Evolutionary conservation across 148 eudicot genomes (phyloP), one percentile per base, ranked within the genome.

Genomic region (Rheum nobile): DNA sequence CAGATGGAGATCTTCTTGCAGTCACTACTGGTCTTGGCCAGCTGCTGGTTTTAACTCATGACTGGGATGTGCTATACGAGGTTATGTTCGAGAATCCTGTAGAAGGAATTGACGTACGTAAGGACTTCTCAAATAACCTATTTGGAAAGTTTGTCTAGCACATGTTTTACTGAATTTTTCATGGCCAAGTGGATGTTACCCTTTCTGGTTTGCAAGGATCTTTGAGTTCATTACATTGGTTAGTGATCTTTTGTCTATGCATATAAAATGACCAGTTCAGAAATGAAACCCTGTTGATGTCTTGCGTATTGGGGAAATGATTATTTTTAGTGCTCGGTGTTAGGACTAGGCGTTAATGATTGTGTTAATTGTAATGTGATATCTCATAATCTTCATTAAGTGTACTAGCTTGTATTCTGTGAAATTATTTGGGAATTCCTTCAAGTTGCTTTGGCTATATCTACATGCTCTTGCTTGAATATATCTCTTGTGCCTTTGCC

Each of bases 1-100:
- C 98, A 29, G 97, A 95, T 80, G 98, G 98, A 47, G 97, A 91
- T 84, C 83, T 95, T 78, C 93, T 91, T 71, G 91, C 88, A 39
- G 83, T 95, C 71, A 80, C 91, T 43, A 88, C 97, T 75, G 97
- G 96, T 75, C 84, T 87, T 48, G 90, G 97, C 67, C 93, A 95
- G 85, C 78, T 91, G 52, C 79, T 95, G 63, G 89, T 95, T 71
- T 90, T 95, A 91, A 91, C 96, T 83, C 93, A 85, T 81, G 98
- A 87, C 80, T 95, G 97, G 98, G 98, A 95, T 47, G 78, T 95
- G 78, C 68, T 95, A 73, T 88, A 88, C 65, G 98, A 95, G 87
- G 84, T 84, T 71, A 75, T 86, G 63, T 85, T 88, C 35, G 96
- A 91, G 79, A 92, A 91, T 54, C 78, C 73, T 39, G 46, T 85